Conservation (phyloP, 2,329 filamentous ascomycete species). For the Penicillium vulpinum region DNA sequence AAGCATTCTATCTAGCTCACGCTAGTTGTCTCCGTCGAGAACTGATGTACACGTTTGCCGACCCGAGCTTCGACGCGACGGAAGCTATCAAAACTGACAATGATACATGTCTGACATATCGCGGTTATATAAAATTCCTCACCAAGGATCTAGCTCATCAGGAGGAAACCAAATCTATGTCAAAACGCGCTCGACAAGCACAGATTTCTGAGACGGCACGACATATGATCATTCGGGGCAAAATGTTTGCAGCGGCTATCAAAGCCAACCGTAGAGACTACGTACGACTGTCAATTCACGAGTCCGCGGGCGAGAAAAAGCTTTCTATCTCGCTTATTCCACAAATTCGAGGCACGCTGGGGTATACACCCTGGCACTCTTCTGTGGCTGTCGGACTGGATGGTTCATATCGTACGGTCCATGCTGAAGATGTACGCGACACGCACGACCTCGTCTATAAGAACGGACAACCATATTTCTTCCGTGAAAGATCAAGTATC, state of each 20-base stretch:
- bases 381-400: conserved; percentile 33
- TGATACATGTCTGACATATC: conserved; percentile 31
- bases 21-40: conserved; percentile 29
- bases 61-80: conserved; percentile 28
- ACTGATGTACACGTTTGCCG: conserved; percentile 27
- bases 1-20: conserved; percentile 27
- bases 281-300: conserved; percentile 33
- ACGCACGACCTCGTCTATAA: conserved; percentile 51
- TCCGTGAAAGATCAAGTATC: conserved; percentile 51
- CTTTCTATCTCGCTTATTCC: conserved; percentile 29
- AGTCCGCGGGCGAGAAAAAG: conserved; percentile 29
- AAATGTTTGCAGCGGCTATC: conserved; percentile 32
- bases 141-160: conserved; percentile 29
- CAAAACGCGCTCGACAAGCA: conserved; percentile 19
- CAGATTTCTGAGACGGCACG: conserved; percentile 25
- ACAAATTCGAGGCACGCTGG: conserved; percentile 24
- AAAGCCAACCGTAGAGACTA: conserved; percentile 29
- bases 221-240: conserved; percentile 30
- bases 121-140: conserved; percentile 32
- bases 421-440: conserved; percentile 29
- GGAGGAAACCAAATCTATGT: conserved; percentile 9
- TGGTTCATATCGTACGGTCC: conserved; percentile 27
- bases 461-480: conserved; percentile 51
- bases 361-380: conserved; percentile 38
- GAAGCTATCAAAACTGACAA: conserved; percentile 30